Evolutionary conservation across 306 rosid genomes (phyloP), one percentile per base, ranked within the genome.

Genomic region (Prunus mume): DNA sequence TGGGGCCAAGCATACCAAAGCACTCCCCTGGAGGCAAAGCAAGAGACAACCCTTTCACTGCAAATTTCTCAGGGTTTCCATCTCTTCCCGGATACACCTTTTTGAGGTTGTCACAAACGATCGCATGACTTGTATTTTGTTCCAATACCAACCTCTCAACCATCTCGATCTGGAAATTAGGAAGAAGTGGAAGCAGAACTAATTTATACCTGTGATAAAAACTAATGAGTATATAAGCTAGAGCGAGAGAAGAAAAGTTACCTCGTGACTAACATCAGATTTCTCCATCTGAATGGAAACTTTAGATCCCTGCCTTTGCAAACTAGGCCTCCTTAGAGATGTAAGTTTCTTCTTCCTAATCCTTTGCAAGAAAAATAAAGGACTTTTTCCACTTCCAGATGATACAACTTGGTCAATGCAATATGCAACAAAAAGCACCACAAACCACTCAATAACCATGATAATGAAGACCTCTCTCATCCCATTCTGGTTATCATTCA

Each of bases 201-300:
- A 7, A 24, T n/a, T 55, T n/a, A n/a, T 54, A 8, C 5, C 32
- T 50, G 34, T 38, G 51, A 43, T 24, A 6, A 66, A 18, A 28
- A 43, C 19, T 9, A 15, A 70, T 52, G 3, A 34, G 65, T 67
- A 60, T 14, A 12, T 3, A 60, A n/a, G 50, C 45, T 58, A 58
- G 32, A 12, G 4, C 68, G 28, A 14, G 32, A 68, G 30, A 69
- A 65, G 51, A 27, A 73, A 84, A 81, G 0, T 81, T 77, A 91
- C 98, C 96, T 93, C 98, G 78, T 88, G 97, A 63, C 46, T 66
- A 76, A 93, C 90, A 82, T 93, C 97, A 3, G 85, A 87, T 86
- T 88, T 90, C 49, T 93, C 98, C 83, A 88, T 88, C 80, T 86
- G 86, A 72, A 93, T 86, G 43, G 84, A 79, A 68, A 90, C 96